These are phyloP conservation scores for Colletotrichum godetiae DNA, from an alignment of 2,329 filamentous ascomycete genomes.

Conservation along the genomic window DNA sequence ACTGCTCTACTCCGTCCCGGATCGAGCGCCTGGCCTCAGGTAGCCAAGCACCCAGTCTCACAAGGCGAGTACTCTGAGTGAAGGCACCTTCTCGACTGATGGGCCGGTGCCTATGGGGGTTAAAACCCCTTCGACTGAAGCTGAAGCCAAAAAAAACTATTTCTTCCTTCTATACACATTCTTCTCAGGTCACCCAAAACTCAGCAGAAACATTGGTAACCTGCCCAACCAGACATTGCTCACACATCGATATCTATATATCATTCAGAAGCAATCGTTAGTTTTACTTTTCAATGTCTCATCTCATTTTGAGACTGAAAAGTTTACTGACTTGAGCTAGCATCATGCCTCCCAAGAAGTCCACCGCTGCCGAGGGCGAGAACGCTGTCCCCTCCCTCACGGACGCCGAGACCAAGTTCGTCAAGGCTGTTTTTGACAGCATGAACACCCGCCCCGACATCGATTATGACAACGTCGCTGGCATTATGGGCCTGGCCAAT, in stretches of 20 bases:
- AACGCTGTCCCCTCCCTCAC: slow-evolving; percentile 43
- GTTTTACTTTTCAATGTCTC: not conserved
- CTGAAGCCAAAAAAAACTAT: not conserved
- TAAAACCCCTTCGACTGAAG: not conserved
- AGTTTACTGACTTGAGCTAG: not conserved
- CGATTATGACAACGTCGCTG: slow-evolving; percentile 53
- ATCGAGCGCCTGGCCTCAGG: not conserved
- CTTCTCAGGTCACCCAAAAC: not conserved
- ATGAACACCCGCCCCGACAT: slow-evolving; percentile 53
- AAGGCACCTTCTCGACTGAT: slow-evolving; percentile 1
- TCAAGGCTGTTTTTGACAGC: slow-evolving; percentile 55
- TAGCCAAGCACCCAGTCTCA: not conserved
- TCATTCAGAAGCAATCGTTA: not conserved
- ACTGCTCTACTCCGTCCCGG: not conserved
- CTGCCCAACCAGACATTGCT: too few species aligned
- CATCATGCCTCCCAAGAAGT: slow-evolving; percentile 48
- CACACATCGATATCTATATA: not conserved
- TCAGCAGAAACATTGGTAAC: not conserved
- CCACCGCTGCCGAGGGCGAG: slow-evolving; percentile 31
- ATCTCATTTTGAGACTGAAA: not conserved
- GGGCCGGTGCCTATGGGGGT: not conserved
- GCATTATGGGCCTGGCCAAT: slow-evolving; percentile 47
- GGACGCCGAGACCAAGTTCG: slow-evolving; percentile 50
- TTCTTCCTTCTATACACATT: not conserved
- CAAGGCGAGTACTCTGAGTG: slow-evolving; percentile 2